Evolutionary conservation across 108 stramenopile species (phyloP), one percentile per base, ranked within the genome.

Genomic region (Cyclotella choctawhatcheeana): DNA sequence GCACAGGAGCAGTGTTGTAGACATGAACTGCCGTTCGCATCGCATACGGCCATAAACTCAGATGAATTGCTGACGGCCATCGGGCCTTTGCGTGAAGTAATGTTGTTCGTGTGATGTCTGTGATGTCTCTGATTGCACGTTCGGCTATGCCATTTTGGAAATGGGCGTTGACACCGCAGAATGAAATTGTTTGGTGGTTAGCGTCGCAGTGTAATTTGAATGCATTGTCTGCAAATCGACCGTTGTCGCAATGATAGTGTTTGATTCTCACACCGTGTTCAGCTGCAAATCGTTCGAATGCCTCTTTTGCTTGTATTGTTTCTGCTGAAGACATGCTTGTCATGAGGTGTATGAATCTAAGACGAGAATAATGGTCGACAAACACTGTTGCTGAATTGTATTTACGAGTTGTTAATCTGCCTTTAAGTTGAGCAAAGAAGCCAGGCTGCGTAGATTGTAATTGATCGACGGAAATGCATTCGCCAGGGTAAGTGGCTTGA

Each of bases 21-120:
- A 44, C 13, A 30, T 55, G 26, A 27, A 30, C 54, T 2, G 54
- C 54, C 25, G 5, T 5, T 43, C 82, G 34, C 0, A 83, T 21
- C 4, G 77, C 82, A 31, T 75, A 75, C 2, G 78, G 83, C 83
- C 78, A 79, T 33, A 84, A 44, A 16, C 62, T 16, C 8, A 62
- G 16, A 2, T 33, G 44, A 5, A 75, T 61, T 25, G 69, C 74
- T 6, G 24, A 43, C 48, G 77, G 77, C 83, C 77, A 79, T 59
- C 73, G 30, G 5, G 52, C 35, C 32, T 55, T 45, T 16, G 78
- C 77, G 44, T 79, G 74, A 2, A 79, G 56, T 14, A 79, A 44
- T n/a, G 25, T 47, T 8, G 51, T 79, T 21, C 77, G 20, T 17
- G 83, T 64, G 27, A 21, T 0, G 18, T 83, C 82, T 24, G 59